These are phyloP conservation scores for Nemania abortiva DNA, from an alignment of 2,329 filamentous ascomycete genomes.

Conservation along the genomic window DNA sequence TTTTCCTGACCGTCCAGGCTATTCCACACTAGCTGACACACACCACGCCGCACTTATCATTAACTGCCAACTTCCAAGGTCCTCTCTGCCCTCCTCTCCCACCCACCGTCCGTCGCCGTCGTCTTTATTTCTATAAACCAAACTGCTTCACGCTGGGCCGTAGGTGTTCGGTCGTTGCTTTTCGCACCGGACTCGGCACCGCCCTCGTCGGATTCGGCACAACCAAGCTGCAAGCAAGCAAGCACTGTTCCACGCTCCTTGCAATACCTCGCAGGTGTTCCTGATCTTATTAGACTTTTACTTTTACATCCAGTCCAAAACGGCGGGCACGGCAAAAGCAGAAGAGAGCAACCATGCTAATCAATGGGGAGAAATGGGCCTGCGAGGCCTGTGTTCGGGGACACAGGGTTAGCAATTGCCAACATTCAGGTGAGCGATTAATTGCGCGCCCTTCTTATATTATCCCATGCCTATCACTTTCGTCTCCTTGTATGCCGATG, in stretches of 20 bases:
- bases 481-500: conserved; percentile 28
- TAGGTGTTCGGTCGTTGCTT: not conserved
- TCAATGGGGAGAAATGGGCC: conserved; percentile 97
- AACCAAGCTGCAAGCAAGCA: no score
- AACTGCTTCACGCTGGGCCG: not conserved
- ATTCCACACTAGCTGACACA: conserved; percentile 21
- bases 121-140: conserved; percentile 5
- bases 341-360: conserved; percentile 70
- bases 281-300: not conserved
- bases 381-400: conserved; percentile 98
- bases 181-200: conserved; percentile 11
- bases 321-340: conserved; percentile 9
- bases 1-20: conserved; percentile 15
- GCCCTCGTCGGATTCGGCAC: conserved; percentile 5
- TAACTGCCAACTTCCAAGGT: conserved; percentile 20
- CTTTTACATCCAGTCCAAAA: not conserved
- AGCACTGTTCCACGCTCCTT: conserved; percentile 1
- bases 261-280: conserved; percentile 18
- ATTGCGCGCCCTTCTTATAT: conserved; percentile 36
- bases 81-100: conserved; percentile 6
- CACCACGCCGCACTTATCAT: conserved; percentile 17
- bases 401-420: conserved; percentile 98
- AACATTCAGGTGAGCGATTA: conserved; percentile 83
- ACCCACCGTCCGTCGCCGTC: conserved; percentile 9
- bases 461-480: conserved; percentile 23